These are phyloP conservation scores for Neofusicoccum ribis DNA, from an alignment of 2,329 filamentous ascomycete species.

Conservation along the genomic window DNA sequence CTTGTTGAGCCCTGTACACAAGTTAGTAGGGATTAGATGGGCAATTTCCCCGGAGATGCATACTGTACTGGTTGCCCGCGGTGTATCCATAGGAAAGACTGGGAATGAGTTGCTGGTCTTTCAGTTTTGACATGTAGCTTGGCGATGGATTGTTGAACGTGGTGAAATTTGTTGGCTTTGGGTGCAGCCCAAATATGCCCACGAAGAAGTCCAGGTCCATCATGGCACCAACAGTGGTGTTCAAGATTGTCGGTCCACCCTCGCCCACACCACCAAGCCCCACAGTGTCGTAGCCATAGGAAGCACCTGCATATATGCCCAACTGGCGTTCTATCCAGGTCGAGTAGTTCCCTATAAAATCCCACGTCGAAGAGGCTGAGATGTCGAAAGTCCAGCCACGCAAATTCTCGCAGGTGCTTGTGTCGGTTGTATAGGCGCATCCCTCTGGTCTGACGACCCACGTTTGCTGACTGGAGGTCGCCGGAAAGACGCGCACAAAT, in stretches of 20 bases:
- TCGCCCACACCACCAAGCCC: constrained; percentile 31
- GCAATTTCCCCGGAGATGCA: background rate
- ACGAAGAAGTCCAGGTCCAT: constrained; percentile 38
- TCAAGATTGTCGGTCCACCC: constrained; percentile 29
- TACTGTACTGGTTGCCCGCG: constrained; percentile 37
- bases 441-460: constrained; percentile 38
- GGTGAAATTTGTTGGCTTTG: constrained; percentile 42
- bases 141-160: constrained; percentile 34
- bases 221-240: constrained; percentile 40
- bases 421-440: constrained; percentile 30
- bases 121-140: constrained; percentile 35
- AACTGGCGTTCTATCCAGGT: constrained; percentile 27
- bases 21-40: background rate
- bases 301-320: constrained; percentile 31
- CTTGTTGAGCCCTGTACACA: constrained; percentile 24
- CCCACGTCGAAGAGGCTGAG: constrained; percentile 36
- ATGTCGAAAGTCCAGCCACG: constrained; percentile 33
- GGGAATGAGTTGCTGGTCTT: constrained; percentile 32
- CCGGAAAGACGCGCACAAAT: constrained; percentile 33
- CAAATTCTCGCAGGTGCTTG: constrained; percentile 28
- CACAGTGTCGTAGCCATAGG: constrained; percentile 39
- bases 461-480: constrained; percentile 35
- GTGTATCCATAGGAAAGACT: constrained; percentile 43
- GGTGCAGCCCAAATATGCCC: constrained; percentile 40
- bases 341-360: constrained; percentile 34